phyloP scores from a whole-genome alignment of 1,284 basidiomycete genomes.

The Waitea zeae region DNA sequence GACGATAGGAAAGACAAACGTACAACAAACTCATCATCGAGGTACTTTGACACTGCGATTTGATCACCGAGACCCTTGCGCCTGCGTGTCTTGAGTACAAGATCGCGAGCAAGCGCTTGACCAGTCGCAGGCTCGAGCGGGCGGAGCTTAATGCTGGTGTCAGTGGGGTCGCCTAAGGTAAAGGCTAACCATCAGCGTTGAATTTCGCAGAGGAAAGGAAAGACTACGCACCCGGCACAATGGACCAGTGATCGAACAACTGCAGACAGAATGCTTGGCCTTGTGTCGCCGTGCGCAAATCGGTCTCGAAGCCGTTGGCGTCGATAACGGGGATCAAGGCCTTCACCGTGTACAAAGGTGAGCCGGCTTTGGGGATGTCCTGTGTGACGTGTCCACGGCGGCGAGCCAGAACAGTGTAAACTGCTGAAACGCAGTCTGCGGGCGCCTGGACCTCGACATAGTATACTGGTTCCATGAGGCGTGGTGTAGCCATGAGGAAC shows the following conservation, averaged over 20 bases:
- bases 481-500: constrained; percentile 88
- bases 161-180: constrained; percentile 76
- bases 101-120: constrained; percentile 79
- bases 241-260: constrained; percentile 96
- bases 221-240: constrained; percentile 67
- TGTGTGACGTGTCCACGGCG: constrained; percentile 96
- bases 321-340: constrained; percentile 97
- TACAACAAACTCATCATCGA: constrained; percentile 88
- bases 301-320: constrained; percentile 97
- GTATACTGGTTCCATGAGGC: constrained; percentile 94
- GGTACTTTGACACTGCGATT: constrained; percentile 86
- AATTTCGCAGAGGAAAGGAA: constrained; percentile 9
- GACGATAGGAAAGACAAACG: constrained; percentile 17
- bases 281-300: constrained; percentile 90
- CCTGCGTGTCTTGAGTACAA: constrained; percentile 91
- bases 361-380: constrained; percentile 94
- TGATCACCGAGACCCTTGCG: constrained; percentile 90
- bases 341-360: constrained; percentile 93
- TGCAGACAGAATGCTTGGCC: constrained; percentile 96
- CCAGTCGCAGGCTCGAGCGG: constrained; percentile 95
- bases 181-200: constrained; percentile 9
- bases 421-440: constrained; percentile 94
- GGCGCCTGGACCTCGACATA: constrained; percentile 97
- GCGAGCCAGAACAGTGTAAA: constrained; percentile 93
- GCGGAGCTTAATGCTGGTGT: constrained; percentile 86